Base-by-base conservation (phyloP, 108 stramenopile genomes). In the Pseudonitzschia multistriata region DNA sequence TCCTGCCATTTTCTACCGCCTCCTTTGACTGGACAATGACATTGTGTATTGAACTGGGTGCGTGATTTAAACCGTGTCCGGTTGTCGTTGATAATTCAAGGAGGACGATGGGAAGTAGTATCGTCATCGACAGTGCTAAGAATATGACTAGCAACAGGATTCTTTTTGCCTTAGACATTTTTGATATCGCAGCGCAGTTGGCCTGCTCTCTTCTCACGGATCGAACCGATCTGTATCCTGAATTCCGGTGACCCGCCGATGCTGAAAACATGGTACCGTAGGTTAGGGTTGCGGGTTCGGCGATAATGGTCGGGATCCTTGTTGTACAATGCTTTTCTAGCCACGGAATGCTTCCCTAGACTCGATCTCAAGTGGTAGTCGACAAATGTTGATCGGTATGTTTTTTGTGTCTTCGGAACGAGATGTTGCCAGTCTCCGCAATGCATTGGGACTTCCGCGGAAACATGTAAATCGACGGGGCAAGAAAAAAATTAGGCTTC, bases 161-260 rank as follows among this genome's bases (percentile, higher is more conserved):
- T 22, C 62, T 67, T 50, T 72, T 71, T 19, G 57, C 30, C 4
- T 49, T 60, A 5, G 77, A 71, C 66, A 65, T 72, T 17, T 72
- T 60, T 2, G 71, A 70, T 24, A 61, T 42, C 22, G 72, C 34
- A 17, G 40, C 42, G 19, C 42, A 25, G 11, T 28, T 27, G 19
- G 63, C 28, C 60, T 70, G 24, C 22, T 62, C 56, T 11, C 56
- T 65, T 54, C 52, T 70, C 19, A 78, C 77, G 31, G 77, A 62
- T 30, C 77, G 77, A 19, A 36, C 63, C 39, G 77, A 78, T n/a
- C 71, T 64, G 49, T 78, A 78, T 31, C 29, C 28, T 13, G 67
- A 52, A 36, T 19, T 52, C 5, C 34, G 49, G 11, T 50, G 39
- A 25, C 37, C 25, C 11, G 39, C 34, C 22, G 63, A 10, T 64